Conservation (phyloP, 768 basidiomycete species). For the Termitomyces sp. region DNA sequence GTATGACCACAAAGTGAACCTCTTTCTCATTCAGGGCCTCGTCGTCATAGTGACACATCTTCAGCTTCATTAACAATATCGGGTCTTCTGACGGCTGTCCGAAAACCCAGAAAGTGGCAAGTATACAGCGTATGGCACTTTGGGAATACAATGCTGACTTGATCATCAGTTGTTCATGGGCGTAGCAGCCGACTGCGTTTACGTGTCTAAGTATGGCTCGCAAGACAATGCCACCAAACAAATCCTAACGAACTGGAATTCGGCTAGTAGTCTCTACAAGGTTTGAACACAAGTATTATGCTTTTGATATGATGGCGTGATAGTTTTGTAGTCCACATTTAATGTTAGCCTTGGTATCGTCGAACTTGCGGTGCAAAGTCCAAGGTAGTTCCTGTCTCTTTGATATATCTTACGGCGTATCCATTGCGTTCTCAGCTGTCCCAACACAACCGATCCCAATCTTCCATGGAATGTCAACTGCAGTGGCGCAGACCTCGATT, state of each 20-base stretch:
- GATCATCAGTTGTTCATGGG: constrained; percentile 65
- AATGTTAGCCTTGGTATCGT: constrained; percentile 84
- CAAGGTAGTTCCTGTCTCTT: constrained; percentile 31
- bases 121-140: constrained; percentile 15
- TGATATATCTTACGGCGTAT: background rate
- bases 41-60: background rate
- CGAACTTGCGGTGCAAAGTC: constrained; percentile 69
- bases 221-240: constrained; percentile 65
- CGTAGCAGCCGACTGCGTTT: constrained; percentile 84
- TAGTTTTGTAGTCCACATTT: constrained; percentile 55
- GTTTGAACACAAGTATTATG: constrained; percentile 21
- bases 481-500: constrained; percentile 52
- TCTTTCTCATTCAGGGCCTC: background rate
- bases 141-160: background rate
- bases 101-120: constrained; percentile 61
- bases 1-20: constrained; percentile 53
- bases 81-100: constrained; percentile 73
- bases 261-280: constrained; percentile 72
- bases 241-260: constrained; percentile 78
- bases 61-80: constrained; percentile 67
- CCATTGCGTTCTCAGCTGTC: constrained; percentile 46
- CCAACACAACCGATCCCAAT: constrained; percentile 44
- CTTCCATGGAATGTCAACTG: constrained; percentile 80
- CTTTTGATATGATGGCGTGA: background rate
- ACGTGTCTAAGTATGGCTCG: constrained; percentile 60